Conservation (phyloP, 1,139 yeast genomes). For the Candida sojae region DNA sequence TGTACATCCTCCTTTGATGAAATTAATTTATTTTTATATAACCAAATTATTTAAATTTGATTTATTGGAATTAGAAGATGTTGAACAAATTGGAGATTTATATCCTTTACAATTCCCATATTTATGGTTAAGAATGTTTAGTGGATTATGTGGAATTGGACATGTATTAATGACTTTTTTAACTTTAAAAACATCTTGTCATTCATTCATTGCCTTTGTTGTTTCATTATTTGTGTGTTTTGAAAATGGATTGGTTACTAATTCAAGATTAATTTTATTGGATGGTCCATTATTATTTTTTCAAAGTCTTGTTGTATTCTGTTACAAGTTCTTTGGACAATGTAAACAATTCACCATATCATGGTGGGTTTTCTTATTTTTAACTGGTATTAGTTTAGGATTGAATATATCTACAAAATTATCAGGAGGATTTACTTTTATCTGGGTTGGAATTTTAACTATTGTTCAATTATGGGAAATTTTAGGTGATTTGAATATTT, state of each 20-base stretch:
- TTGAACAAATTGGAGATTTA: slow-evolving; percentile 33
- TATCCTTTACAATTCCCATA: slow-evolving; percentile 35
- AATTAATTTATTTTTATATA: slow-evolving; percentile 47
- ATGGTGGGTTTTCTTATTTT: slow-evolving; percentile 48
- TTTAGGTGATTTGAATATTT: slow-evolving; percentile 56
- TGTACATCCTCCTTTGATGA: slow-evolving; percentile 63
- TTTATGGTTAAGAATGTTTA: slow-evolving; percentile 33
- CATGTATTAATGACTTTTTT: slow-evolving; percentile 49
- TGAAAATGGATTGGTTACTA: slow-evolving; percentile 57
- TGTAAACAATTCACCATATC: slow-evolving; percentile 31
- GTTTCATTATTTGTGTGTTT: slow-evolving; percentile 48
- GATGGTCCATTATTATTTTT: slow-evolving; percentile 54
- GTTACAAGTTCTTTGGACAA: slow-evolving; percentile 38
- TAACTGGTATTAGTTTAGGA: slow-evolving; percentile 57
- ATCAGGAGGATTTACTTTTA: slow-evolving; percentile 53
- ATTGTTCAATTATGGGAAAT: slow-evolving; percentile 53
- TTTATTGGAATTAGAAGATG: slow-evolving; percentile 28
- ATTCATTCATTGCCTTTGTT: slow-evolving; percentile 35
- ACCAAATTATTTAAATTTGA: slow-evolving; percentile 43
- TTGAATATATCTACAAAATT: slow-evolving; percentile 51
- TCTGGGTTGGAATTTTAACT: slow-evolving; percentile 51
- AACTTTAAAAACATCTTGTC: slow-evolving; percentile 49
- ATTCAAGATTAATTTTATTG: slow-evolving; percentile 50
- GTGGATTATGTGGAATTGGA: slow-evolving; percentile 43
- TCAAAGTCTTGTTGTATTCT: slow-evolving; percentile 41